These are phyloP conservation scores for Xerocomus nothofagi DNA, from an alignment of 1,284 basidiomycete genomes.

Conservation along the genomic window DNA sequence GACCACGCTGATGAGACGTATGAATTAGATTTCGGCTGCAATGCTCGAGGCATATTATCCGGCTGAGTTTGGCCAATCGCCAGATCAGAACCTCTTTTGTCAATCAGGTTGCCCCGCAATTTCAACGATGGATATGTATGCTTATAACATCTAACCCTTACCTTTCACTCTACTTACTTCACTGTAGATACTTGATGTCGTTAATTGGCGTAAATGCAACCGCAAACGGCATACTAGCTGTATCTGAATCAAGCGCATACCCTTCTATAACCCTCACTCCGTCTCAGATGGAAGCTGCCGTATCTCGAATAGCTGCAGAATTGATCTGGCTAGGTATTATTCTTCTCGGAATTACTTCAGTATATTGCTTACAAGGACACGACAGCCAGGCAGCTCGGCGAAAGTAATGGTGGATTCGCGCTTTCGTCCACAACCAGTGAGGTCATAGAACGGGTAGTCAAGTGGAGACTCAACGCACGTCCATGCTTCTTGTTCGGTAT, in stretches of 20 bases:
- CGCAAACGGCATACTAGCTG: background rate
- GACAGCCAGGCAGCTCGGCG: no score
- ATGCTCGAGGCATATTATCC: background rate
- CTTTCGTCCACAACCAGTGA: no score
- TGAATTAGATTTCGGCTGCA: background rate
- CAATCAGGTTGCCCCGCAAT: background rate
- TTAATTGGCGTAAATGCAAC: background rate
- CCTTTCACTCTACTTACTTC: background rate
- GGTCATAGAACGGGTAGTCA: no score
- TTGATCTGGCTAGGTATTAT: no score
- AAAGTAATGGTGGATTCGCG: no score
- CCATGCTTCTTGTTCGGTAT: no score
- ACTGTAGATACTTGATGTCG: background rate
- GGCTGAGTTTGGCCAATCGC: no score
- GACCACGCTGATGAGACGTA: background rate
- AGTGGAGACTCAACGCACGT: no score
- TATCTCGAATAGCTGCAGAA: background rate
- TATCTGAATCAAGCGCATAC: background rate
- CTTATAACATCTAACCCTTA: background rate
- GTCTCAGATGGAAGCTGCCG: background rate
- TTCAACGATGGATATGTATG: background rate
- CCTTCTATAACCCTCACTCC: background rate
- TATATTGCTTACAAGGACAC: no score
- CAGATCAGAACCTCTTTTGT: no score
- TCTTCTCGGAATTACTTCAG: no score